Evolutionary conservation across 768 basidiomycete species (phyloP), one percentile per base, ranked within the genome.

Genomic region (Pilatotrama ljubarskyi): DNA sequence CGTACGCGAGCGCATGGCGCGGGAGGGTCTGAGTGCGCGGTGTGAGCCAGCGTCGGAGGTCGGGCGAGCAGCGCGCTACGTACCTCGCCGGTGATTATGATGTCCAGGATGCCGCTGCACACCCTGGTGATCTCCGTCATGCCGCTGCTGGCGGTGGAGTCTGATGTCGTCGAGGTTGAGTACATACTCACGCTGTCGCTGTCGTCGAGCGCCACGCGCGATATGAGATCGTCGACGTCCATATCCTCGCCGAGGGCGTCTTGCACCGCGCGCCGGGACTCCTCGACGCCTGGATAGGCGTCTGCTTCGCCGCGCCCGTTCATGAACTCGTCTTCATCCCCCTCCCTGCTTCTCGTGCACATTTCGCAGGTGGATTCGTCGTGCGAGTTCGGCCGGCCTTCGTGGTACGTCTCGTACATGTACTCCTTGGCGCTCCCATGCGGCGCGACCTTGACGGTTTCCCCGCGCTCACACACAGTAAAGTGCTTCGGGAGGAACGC

Each of bases 51-150:
- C 25, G 47, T 20, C 20, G 10, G 32, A 13, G 42, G 35, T 5
- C 32, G 26, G 20, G 11, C 36, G 35, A 2, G 36, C 18, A 40
- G 24, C 29, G 37, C 41, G 58, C 24, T 14, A 65, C 73, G 58
- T 59, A 86, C 85, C 71, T 80, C 77, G 52, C 87, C 88, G 18
- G 81, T 82, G 61, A 90, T 69, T 35, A 88, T 74, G 46, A 86
- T 80, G 61, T 90, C 88, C 54, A 71, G 71, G 8, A 87, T 76
- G 1, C 87, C 87, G 25, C 72, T 66, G 55, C 88, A 89, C 11
- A 50, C 54, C 5, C 42, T 32, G 24, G 15, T 2, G 1, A 48
- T 20, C 25, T 48, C 51, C 15, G 37, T 48, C 54, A 53, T 51
- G 24, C 51, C 61, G 63, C 24, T 71, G 41, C 48, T 35, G n/a